Evolutionary conservation across 305 asterid species (phyloP).

Genomic region (Andrographis paniculata): DNA sequence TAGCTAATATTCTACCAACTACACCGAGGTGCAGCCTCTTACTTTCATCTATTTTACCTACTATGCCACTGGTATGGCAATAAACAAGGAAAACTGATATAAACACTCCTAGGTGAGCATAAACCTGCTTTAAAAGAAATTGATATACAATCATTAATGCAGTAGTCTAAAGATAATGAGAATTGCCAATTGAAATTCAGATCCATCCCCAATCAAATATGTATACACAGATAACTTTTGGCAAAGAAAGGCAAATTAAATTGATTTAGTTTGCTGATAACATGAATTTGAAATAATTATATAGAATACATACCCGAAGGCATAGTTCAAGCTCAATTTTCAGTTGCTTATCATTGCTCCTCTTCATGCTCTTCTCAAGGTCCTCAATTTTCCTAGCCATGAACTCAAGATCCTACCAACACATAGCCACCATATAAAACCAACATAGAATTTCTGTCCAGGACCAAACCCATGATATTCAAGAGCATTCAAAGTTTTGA

Average conservation of each 20-base stretch:
- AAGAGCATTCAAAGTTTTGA: constrained; percentile 2
- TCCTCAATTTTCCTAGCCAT: constrained; percentile 81
- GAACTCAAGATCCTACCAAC: constrained; percentile 80
- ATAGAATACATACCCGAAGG: constrained; percentile 43
- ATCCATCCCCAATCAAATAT: too few relatives aligned
- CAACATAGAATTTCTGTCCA: constrained; percentile 10
- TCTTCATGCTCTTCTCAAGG: constrained; percentile 97
- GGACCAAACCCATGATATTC: constrained; percentile 10
- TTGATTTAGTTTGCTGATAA: constrained; percentile 1
- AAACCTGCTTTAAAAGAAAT: too few relatives aligned
- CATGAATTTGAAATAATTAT: constrained; percentile 14
- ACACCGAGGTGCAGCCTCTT: too few relatives aligned
- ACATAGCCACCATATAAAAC: constrained; percentile 14
- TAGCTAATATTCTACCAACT: constrained; percentile 6
- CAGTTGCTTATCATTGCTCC: constrained; percentile 97
- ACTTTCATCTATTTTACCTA: too few relatives aligned
- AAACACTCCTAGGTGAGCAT: too few relatives aligned
- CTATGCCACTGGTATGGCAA: too few relatives aligned
- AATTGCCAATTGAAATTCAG: too few relatives aligned
- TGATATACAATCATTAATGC: too few relatives aligned
- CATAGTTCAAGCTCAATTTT: constrained; percentile 86
- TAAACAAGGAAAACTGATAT: too few relatives aligned
- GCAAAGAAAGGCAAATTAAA: too few relatives aligned
- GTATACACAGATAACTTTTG: too few relatives aligned
- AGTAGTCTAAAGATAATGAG: too few relatives aligned